Conservation (phyloP, 1,284 basidiomycete species). For the Baeospora myosura region DNA sequence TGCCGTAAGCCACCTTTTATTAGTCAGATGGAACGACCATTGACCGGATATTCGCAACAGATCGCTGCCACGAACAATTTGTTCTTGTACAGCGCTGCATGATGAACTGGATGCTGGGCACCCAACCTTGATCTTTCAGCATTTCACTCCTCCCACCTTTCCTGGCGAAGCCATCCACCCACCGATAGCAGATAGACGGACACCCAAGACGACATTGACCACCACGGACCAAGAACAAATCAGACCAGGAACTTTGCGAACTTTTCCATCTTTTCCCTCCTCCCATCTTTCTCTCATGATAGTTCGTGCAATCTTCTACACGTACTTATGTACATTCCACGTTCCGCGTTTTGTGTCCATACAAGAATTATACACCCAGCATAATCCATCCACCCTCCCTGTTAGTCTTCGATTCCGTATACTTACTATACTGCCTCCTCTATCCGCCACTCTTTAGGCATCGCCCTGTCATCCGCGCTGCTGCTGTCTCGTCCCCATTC, state of each 20-base stretch:
- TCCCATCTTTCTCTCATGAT: background rate
- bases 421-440: too few species aligned
- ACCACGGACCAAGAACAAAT: background rate
- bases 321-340: constrained; percentile 1
- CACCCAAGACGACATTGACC: constrained; percentile 1
- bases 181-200: constrained; percentile 3
- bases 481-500: too few species aligned
- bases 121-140: background rate
- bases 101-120: constrained; percentile 23
- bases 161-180: background rate
- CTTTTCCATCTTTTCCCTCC: background rate
- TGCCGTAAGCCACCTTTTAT: constrained; percentile 53
- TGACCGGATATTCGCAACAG: constrained; percentile 36
- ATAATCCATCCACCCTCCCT: too few species aligned
- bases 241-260: background rate
- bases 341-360: too few species aligned
- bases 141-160: background rate
- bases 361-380: too few species aligned
- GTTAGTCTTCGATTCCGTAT: too few species aligned
- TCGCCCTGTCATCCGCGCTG: too few species aligned
- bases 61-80: constrained; percentile 94
- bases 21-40: constrained; percentile 3
- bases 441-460: too few species aligned
- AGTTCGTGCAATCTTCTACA: background rate
- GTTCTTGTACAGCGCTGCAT: constrained; percentile 82